Evolutionary conservation across 768 basidiomycete species (phyloP), one percentile per base, ranked within the genome.

Genomic region (Termitomyces sp.): DNA sequence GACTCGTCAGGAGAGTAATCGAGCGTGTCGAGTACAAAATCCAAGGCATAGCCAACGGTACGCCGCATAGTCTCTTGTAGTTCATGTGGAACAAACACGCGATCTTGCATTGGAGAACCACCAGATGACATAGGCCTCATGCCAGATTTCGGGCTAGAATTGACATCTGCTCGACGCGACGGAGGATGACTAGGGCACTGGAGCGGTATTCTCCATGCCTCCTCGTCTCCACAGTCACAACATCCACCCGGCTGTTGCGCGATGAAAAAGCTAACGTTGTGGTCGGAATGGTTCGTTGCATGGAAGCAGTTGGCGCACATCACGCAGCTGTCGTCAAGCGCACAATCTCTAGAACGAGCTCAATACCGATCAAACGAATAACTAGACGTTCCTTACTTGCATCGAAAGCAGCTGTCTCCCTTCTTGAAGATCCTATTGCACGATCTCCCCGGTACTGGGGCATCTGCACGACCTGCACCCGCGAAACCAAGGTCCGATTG

Each of bases 201-300:
- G 15, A 90, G 77, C 5, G 81, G 73, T 5, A 66, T 63, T 34
- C 84, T 79, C 93, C 94, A 98, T 1, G 92, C 91, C 64, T 96
- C 89, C 22, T 80, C 76, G 64, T 98, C 95, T 15, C 93, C 93
- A 63, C 96, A 98, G 70, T 98, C 94, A 66, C 97, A 99, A 62
- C 91, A 94, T 5, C 93, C 90, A 7, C 93, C 90, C 0, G 90
- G 87, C 62, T 97, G 93, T 55, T 91, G 90, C 8, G 90, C 87
- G 61, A 96, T 88, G 70, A 91, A 93, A 74, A 98, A 95, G 56
- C 88, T 88, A 62, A 98, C 85, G 60, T 93, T 96, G 73, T 98
- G 96, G 44, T 84, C 85, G 21, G 74, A 72, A 66, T 98, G 96
- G 54, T 88, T 79, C n/a, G 90, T 88, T 1, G 88, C 81, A 62